Evolutionary conservation across 1,284 basidiomycete genomes (phyloP), one percentile per base, ranked within the genome.

Genomic region (Cystobasidiaceae sp.): DNA sequence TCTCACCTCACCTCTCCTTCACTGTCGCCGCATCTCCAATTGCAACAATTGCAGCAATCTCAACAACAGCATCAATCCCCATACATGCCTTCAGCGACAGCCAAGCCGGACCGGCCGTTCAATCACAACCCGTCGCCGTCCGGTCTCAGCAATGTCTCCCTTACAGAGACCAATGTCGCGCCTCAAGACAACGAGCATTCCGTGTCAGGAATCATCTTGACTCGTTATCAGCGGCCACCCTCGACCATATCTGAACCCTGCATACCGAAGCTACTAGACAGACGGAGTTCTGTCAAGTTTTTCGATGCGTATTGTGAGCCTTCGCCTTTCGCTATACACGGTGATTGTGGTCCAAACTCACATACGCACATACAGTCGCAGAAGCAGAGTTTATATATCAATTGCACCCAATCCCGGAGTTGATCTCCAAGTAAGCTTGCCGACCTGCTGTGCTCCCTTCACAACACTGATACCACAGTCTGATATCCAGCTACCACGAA

Each of bases 351-450:
- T 19, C n/a, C n/a, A 54, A 34, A 8, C 28, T 19, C 7, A 8
- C 25, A 46, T 1, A 41, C 9, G 21, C 25, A 32, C 19, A 19
- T 28, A 44, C 44, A 62, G 60, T 62, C 32, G 21, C 50, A 1
- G 34, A 62, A 23, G 60, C 60, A 17, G 60, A 62, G 30, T 62
- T 49, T 30, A 49, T 62, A 6, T 62, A 62, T 27, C 60, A 62
- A 28, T 39, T 62, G 8, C 54, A 28, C 13, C 60, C 60, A 15
- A 2, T 52, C 9, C 60, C 60, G 3, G 48, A 62, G 25, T 43
- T 43, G 7, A 62, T 62, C 17, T 52, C 49, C 11, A 37, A 23
- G 37, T 44, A 23, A 27, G 54, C 32, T 30, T 23, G 2, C 13
- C 15, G 4, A 3, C n/a, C 37, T 4, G 19, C 4, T 34, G 4